Evolutionary conservation across 2,329 filamentous ascomycete species (phyloP), one percentile per base, ranked within the genome.

Genomic region (Pseudocercospora crystallina): DNA sequence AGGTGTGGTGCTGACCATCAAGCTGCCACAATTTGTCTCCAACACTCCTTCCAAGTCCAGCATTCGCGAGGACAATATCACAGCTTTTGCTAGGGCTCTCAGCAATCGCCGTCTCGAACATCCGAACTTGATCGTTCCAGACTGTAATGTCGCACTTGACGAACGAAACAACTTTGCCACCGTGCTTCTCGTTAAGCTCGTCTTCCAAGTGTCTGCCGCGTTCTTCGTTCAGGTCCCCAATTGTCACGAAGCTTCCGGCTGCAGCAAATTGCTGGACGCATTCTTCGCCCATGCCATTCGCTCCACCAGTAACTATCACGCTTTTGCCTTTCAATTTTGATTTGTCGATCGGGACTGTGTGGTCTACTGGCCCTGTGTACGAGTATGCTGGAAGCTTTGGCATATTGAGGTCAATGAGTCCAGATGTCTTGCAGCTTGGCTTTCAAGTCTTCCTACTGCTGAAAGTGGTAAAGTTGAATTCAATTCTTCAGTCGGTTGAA

Each of bases 61-160:
- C 62, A 33, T 65, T 65, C 20, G 63, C 61, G 15, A 56, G 30
- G 14, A 53, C 50, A 13, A 51, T 34, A 38, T 56, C 54, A 14
- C 53, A 43, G 32, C 47, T 42, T n/a, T n/a, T n/a, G n/a, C n/a
- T n/a, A 1, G 47, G 49, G 9, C 40, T 37, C 14, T 56, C 59
- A 5, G 20, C 17, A 11, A 49, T 48, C 2, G 64, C 64, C 3
- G 49, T 50, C n/a, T 65, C 58, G 49, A 67, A 67, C 31, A 65
- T 53, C 2, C 34, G 34, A n/a, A 60, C 45, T 36, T 67, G 64
- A 13, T 65, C 57, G 13, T 57, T 41, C 64, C 64, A 66, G n/a
- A n/a, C n/a, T n/a, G 57, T 52, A 3, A 65, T 61, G 34, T 66
- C 59, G 44, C 60, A 62, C 5, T 37, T 38, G 7, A 62, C 47